Conservation (phyloP, 2,329 filamentous ascomycete genomes). For the Aspergillus oerlinghausenensis region DNA sequence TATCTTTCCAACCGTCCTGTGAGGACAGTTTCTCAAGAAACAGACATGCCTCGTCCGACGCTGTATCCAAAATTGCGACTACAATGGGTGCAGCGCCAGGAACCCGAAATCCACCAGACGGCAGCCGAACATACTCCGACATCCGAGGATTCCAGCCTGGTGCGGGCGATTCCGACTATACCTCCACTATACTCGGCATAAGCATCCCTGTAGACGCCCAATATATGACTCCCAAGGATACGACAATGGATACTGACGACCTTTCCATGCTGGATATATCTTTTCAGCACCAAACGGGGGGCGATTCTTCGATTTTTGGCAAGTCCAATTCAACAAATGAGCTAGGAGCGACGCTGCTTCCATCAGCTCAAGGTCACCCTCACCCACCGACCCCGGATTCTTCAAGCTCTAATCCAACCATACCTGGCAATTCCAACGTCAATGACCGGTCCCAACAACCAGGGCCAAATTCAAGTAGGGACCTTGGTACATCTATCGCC, state of each 20-base stretch:
- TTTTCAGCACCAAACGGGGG: constrained; percentile 12
- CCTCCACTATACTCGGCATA: constrained; percentile 28
- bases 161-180: constrained; percentile 18
- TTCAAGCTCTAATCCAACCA: constrained; percentile 22
- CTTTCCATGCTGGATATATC: constrained; percentile 20
- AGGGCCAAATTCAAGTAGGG: constrained; percentile 6
- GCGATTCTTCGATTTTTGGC: constrained; percentile 12
- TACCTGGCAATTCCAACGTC: constrained; percentile 7
- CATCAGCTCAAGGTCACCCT: constrained; percentile 10
- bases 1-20: constrained; percentile 6
- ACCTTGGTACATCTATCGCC: constrained; percentile 2
- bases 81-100: constrained; percentile 4
- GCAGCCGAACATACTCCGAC: constrained; percentile 9
- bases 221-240: constrained; percentile 30
- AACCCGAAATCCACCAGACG: constrained; percentile 3
- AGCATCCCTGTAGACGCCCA: constrained; percentile 30
- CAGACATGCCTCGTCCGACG: background rate
- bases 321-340: constrained; percentile 18
- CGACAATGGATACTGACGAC: constrained; percentile 25
- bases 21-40: constrained; percentile 1
- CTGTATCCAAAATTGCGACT: constrained; percentile 1
- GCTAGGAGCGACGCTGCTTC: constrained; percentile 16
- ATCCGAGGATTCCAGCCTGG: constrained; percentile 8
- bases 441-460: constrained; percentile 14
- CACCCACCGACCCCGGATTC: constrained; percentile 33